Conservation (phyloP, 2,329 filamentous ascomycete species). For the Fusarium luffae region DNA sequence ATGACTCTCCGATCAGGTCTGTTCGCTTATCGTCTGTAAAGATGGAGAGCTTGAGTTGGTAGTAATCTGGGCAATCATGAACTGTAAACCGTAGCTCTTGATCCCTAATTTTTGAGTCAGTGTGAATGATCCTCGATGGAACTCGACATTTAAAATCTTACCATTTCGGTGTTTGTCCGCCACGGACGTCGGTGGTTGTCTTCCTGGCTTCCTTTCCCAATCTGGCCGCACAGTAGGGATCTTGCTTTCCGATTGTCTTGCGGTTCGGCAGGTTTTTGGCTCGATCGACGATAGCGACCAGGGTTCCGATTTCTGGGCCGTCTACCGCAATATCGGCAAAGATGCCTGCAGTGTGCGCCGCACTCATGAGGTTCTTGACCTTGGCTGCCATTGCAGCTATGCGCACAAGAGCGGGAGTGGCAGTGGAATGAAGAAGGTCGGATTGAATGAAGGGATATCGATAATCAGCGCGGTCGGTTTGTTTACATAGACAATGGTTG, state of each 20-base stretch:
- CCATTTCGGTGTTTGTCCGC: conserved; percentile 96
- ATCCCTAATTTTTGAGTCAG: conserved; percentile 73
- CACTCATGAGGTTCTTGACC: conserved; percentile 67
- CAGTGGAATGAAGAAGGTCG: neutral
- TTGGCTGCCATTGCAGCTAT: conserved; percentile 61
- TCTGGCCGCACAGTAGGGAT: conserved; percentile 94
- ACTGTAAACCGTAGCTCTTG: conserved; percentile 96
- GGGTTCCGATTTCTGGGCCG: conserved; percentile 90
- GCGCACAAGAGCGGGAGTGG: conserved; percentile 13
- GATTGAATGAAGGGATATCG: conserved; percentile 3
- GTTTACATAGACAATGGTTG: conserved; percentile 44
- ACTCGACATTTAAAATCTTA: conserved; percentile 54
- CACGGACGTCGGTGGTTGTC: conserved; percentile 91
- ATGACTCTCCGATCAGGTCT: conserved; percentile 93
- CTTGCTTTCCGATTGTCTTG: conserved; percentile 98
- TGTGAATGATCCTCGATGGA: neutral
- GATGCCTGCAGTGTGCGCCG: conserved; percentile 88
- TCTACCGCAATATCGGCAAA: conserved; percentile 94
- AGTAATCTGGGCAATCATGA: conserved; percentile 96
- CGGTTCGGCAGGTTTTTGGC: conserved; percentile 97
- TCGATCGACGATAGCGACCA: conserved; percentile 91
- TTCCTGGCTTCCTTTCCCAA: conserved; percentile 98
- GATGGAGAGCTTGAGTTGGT: conserved; percentile 91
- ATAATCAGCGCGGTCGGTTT: conserved; percentile 27
- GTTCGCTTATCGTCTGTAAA: conserved; percentile 99